Base-by-base conservation (phyloP, 495 filamentous ascomycete species). In the Rusavskia elegans region DNA sequence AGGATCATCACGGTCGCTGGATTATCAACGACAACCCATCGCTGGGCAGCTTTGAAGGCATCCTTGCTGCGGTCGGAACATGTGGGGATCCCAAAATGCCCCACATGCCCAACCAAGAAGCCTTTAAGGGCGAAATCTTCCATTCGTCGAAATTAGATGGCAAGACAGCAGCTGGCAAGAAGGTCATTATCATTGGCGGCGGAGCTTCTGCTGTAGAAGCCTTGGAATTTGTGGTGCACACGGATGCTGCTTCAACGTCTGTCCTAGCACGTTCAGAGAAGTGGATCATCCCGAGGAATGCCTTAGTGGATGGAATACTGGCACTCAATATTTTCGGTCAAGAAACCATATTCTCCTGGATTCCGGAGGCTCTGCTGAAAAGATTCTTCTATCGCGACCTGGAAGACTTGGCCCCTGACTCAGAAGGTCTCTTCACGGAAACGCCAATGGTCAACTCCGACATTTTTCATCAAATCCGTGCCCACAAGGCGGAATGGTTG, bases 361-460 rank as follows among this genome's bases (percentile, higher is more conserved):
- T 94, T 50, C 86, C 87, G 0, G 87, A 92, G 61, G 68, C 73
- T 38, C 64, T 90, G 3, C 75, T 90, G 10, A 78, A 77, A 53
- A 80, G 80, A 55, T 78, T 89, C 68, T 92, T 94, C 68, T 92
- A 92, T 65, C 81, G 87, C 14, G 85, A 90, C 53, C 73, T 90
- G n/a, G 67, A 81, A 55, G 83, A 87, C 54, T 68, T 90, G n/a
- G 75, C 83, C 0, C 87, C 87, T 0, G 69, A 74, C 0, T 68
- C 74, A 5, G 78, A 78, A 57, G 85, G 86, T 4, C 65, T 94
- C 17, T 94, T 84, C 64, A 88, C 82, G 16, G 80, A 81, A 29
- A 90, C 85, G 1, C 85, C 87, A 0, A 92, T 92, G 84, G 86
- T 89, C 39, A 92, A 90, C 62, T 80, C 77, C 16, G 81, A 87